Evolutionary conservation across 805 yeast species (phyloP).

Genomic region (Teunomyces lycoperdinae): DNA sequence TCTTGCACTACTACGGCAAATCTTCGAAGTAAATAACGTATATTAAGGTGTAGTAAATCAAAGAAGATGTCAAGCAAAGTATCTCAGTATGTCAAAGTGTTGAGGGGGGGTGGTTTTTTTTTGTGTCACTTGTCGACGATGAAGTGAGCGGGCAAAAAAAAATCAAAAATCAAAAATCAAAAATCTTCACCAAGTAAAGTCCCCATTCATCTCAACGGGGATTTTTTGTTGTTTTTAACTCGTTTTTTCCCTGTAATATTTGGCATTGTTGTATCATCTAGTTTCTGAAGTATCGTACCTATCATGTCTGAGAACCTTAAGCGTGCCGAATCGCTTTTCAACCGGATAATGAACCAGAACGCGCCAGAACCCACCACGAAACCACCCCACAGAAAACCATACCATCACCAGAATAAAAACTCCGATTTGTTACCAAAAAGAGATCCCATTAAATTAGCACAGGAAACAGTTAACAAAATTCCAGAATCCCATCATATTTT

Average conservation of each 20-base stretch:
- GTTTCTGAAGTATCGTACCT: not conserved
- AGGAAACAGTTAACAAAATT: conserved; percentile 24
- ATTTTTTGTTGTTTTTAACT: too few species aligned
- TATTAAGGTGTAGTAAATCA: too few species aligned
- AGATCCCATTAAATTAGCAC: conserved; percentile 35
- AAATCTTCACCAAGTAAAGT: not conserved
- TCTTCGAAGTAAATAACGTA: not conserved
- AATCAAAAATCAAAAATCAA: not conserved
- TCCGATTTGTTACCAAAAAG: conserved; percentile 28
- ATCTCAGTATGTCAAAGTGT: too few species aligned
- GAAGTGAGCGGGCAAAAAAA: not conserved
- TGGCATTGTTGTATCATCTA: not conserved
- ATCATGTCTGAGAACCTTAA: conserved; percentile 46
- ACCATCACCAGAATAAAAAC: conserved; percentile 5
- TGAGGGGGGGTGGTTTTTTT: not conserved
- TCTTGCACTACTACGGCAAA: conserved; percentile 75
- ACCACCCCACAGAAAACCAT: conserved; percentile 6
- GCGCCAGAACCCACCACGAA: conserved; percentile 9
- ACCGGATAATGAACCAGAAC: conserved; percentile 44
- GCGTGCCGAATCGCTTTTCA: conserved; percentile 46
- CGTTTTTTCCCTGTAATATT: not conserved
- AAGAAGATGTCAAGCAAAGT: too few species aligned
- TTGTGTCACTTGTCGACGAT: not conserved
- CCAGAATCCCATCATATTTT: conserved; percentile 36
- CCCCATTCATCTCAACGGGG: too few species aligned